Conservation (phyloP, 2,329 filamentous ascomycete species). For the Fusarium oligoseptatum region DNA sequence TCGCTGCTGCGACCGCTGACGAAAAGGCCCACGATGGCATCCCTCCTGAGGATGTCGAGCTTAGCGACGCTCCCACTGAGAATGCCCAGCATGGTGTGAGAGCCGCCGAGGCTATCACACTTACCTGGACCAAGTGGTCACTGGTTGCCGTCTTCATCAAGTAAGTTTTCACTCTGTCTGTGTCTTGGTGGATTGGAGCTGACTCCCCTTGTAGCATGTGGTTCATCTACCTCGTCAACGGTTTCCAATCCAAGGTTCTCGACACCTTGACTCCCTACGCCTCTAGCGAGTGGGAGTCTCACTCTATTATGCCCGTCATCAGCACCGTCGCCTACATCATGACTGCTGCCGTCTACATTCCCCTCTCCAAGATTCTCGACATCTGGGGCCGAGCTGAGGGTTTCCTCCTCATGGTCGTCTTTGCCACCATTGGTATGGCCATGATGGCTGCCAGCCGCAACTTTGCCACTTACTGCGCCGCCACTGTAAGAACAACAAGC, state of each 20-base stretch:
- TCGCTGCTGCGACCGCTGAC: constrained; percentile 16
- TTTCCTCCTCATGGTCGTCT: constrained; percentile 65
- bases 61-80: constrained; percentile 29
- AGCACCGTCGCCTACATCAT: constrained; percentile 67
- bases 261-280: constrained; percentile 59
- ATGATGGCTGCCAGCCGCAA: constrained; percentile 71
- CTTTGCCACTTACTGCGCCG: constrained; percentile 62
- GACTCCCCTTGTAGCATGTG: constrained; percentile 53
- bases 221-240: constrained; percentile 65
- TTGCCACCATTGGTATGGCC: constrained; percentile 66
- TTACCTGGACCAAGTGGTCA: constrained; percentile 56
- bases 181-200: background rate
- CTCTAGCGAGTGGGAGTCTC: constrained; percentile 65
- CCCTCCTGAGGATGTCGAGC: constrained; percentile 17
- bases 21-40: constrained; percentile 37
- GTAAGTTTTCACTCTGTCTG: constrained; percentile 40
- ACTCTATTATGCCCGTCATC: constrained; percentile 67
- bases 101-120: constrained; percentile 56
- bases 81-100: constrained; percentile 55
- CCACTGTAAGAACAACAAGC: constrained; percentile 51
- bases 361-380: constrained; percentile 73
- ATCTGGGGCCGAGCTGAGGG: constrained; percentile 74
- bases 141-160: constrained; percentile 51
- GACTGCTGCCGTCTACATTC: constrained; percentile 71
- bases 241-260: constrained; percentile 59